phyloP scores from a whole-genome alignment of 352 stramenopile genomes.

The Phytophthora tubulina region DNA sequence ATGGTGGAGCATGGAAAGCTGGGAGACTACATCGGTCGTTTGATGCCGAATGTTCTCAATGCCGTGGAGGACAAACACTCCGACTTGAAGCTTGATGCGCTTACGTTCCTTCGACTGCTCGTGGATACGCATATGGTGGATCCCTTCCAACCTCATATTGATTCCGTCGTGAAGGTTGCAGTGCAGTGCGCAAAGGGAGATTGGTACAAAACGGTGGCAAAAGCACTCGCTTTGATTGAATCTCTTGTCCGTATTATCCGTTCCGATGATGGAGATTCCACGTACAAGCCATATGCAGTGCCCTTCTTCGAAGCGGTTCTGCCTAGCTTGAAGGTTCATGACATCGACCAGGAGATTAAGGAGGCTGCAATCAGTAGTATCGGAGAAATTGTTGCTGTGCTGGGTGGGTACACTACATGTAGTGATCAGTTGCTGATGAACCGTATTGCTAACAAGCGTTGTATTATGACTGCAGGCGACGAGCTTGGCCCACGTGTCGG shows the following conservation, averaged over 20 bases:
- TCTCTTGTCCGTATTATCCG: conserved; percentile 90
- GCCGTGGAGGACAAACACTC: conserved; percentile 94
- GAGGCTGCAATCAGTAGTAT: conserved; percentile 95
- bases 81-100: conserved; percentile 96
- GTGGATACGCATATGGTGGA: conserved; percentile 91
- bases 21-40: conserved; percentile 67
- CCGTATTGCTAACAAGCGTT: conserved; percentile 18
- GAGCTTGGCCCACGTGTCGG: conserved; percentile 81
- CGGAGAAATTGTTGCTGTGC: conserved; percentile 85
- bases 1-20: conserved; percentile 81
- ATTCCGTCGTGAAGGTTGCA: conserved; percentile 87
- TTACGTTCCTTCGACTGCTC: conserved; percentile 94
- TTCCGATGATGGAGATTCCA: conserved; percentile 40
- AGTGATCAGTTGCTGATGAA: conserved; percentile 3
- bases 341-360: conserved; percentile 99
- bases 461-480: conserved; percentile 56
- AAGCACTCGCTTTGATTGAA: conserved; percentile 94
- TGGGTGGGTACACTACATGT: conserved; percentile 45
- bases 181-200: conserved; percentile 94
- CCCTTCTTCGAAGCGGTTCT: conserved; percentile 94
- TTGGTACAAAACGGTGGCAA: conserved; percentile 99
- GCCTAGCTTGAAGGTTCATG: conserved; percentile 94
- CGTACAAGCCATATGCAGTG: conserved; percentile 70
- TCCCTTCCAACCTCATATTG: conserved; percentile 84
- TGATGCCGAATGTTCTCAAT: conserved; percentile 86